Percentiles rank a stretch among this genome's conserved stretches.
Evolutionary conservation across 345 rosid genomes (phyloP).

Genomic region (Jatropha curcas): DNA sequence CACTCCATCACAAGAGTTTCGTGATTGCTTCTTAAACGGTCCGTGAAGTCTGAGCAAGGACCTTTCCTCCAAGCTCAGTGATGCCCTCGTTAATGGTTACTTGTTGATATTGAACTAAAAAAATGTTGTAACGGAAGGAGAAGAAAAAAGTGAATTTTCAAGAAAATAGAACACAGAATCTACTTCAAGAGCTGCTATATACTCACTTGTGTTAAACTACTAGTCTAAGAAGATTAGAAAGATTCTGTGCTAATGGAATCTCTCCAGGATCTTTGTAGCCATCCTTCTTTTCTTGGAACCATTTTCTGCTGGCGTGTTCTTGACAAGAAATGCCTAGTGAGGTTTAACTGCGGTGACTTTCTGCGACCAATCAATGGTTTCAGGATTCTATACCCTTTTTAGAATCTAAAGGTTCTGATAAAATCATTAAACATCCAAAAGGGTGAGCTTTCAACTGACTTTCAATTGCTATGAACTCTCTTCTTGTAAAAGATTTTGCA

Average conservation of each 20-base stretch:
- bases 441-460: conserved; percentile 67
- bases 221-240: conserved; percentile 72
- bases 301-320: conserved; percentile 66
- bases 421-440: conserved; percentile 61
- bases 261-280: conserved; percentile 74
- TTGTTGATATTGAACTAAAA: no score
- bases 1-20: no score
- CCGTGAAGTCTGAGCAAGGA: no score
- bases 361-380: conserved; percentile 55
- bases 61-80: no score
- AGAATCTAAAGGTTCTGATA: conserved; percentile 69
- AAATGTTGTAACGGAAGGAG: no score
- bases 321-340: conserved; percentile 50
- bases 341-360: conserved; percentile 59
- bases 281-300: conserved; percentile 58
- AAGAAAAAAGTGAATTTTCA: no score
- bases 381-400: conserved; percentile 46
- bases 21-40: no score
- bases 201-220: conserved; percentile 64
- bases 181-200: no score
- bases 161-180: no score
- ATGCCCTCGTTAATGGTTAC: no score
- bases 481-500: conserved; percentile 43
- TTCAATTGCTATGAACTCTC: conserved; percentile 58
- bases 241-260: conserved; percentile 70